phyloP scores from a whole-genome alignment of 805 yeast genomes.

The Kluyveromyces siamensis region DNA sequence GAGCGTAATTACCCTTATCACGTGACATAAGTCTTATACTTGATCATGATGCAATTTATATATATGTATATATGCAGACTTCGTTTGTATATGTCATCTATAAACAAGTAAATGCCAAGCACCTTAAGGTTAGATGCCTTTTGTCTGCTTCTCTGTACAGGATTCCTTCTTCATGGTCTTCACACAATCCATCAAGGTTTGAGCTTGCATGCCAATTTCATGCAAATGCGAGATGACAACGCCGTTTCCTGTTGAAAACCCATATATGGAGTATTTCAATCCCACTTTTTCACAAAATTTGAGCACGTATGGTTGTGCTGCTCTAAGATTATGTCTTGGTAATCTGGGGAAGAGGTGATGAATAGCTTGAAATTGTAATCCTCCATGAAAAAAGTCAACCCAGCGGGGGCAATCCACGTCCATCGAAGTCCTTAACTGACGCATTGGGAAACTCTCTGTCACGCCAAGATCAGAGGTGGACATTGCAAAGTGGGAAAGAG shows the following conservation, averaged over 20 bases:
- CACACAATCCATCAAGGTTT: constrained; percentile 65
- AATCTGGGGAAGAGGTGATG: constrained; percentile 85
- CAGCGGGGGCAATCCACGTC: constrained; percentile 91
- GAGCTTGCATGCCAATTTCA: constrained; percentile 73
- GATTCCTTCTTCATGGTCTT: constrained; percentile 51
- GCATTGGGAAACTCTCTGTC: constrained; percentile 66
- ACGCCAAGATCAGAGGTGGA: constrained; percentile 80
- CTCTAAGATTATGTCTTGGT: constrained; percentile 80
- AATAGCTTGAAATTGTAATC: constrained; percentile 83
- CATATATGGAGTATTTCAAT: constrained; percentile 72
- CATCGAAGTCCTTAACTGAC: constrained; percentile 87
- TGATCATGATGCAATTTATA: too few species aligned
- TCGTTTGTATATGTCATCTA: background rate
- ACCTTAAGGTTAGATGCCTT: background rate
- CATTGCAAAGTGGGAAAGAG: constrained; percentile 88
- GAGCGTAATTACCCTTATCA: background rate
- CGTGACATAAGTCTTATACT: background rate
- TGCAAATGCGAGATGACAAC: constrained; percentile 60
- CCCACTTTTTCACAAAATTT: constrained; percentile 73
- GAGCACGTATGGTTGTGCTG: constrained; percentile 61
- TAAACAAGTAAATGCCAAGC: background rate
- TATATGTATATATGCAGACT: too few species aligned
- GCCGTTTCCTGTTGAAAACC: constrained; percentile 70
- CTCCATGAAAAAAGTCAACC: constrained; percentile 88
- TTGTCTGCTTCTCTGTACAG: background rate